Base-by-base conservation (phyloP, 2,329 filamentous ascomycete genomes). In the Apiospora malaysiana region DNA sequence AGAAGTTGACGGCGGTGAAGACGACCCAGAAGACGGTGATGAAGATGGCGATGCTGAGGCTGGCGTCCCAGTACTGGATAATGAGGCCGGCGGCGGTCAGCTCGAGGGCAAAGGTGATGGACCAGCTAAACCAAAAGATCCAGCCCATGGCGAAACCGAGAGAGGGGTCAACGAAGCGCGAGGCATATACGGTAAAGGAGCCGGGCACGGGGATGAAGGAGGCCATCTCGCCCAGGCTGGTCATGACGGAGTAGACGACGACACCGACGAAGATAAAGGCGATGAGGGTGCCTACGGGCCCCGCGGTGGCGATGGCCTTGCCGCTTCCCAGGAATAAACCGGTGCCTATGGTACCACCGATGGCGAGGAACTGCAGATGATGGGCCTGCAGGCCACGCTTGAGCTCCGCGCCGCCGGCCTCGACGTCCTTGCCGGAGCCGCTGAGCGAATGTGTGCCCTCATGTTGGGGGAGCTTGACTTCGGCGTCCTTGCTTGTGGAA, bases 101-200 rank as follows among this genome's bases (percentile, higher is more conserved):
- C 78, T 95, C 92, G 10, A 94, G 86, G 0, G 92, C 91, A 75
- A 89, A 93, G 0, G 92, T 94, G 71, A 92, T 89, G 23, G 90
- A 86, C 91, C 81, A 95, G 47, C 88, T 91, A 78, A 94, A 94
- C 91, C 91, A 95, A 81, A 95, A 95, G 72, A 93, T 90, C 92
- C 92, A 95, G 25, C 93, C 93, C 87, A 94, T 92, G 25, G 92
- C 87, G 76, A 94, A 94, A 9, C 92, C 92, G 66, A 94, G 83
- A 70, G 90, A 90, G 14, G 89, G 90, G 84, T 80, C 78, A 71
- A 94, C 87, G 76, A 95, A 94, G 23, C 93, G 91, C 49, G 90
- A 87, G 27, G 93, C 92, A 76, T 94, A 95, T 56, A 90, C 87
- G 42, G 92, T 93, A 78, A 95, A 95, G 51, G 92, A 91, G 71